Percentiles rank a stretch among this genome's conserved stretches.
Evolutionary conservation across 1,284 basidiomycete species (phyloP).

Genomic region (Violaceomyces palustris): DNA sequence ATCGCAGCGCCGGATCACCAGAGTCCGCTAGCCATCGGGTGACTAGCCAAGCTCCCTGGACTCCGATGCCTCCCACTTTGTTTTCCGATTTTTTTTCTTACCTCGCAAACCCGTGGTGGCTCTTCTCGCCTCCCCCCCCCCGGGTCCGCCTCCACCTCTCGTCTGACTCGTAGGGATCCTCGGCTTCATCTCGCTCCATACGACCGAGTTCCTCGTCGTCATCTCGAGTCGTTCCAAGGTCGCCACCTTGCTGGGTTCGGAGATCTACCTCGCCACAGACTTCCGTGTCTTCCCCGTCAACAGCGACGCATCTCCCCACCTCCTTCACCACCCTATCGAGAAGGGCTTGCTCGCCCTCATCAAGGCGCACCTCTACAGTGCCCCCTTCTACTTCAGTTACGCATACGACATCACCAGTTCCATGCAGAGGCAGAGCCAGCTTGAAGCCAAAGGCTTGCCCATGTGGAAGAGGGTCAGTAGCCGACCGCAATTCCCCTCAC

Average conservation of each 20-base stretch:
- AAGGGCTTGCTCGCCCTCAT: slow-evolving; percentile 79
- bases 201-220: slow-evolving; percentile 76
- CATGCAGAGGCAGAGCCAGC: slow-evolving; percentile 72
- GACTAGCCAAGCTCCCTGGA: not conserved
- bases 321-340: slow-evolving; percentile 72
- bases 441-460: slow-evolving; percentile 57
- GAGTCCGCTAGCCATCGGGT: not conserved
- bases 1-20: not conserved
- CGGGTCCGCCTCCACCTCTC: not conserved
- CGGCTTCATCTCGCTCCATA: slow-evolving; percentile 45
- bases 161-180: slow-evolving; percentile 34
- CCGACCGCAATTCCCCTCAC: not conserved
- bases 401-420: slow-evolving; percentile 83
- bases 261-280: slow-evolving; percentile 82
- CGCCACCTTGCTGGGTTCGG: slow-evolving; percentile 74
- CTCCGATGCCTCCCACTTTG: not conserved
- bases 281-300: slow-evolving; percentile 83
- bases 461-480: slow-evolving; percentile 65
- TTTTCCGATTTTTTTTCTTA: not conserved
- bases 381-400: slow-evolving; percentile 85
- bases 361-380: slow-evolving; percentile 73
- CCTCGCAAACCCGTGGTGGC: not conserved
- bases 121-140: too few species aligned
- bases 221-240: slow-evolving; percentile 77
- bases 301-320: slow-evolving; percentile 63